Conservation (phyloP, 768 basidiomycete species). For the Tricholoma sp. region DNA sequence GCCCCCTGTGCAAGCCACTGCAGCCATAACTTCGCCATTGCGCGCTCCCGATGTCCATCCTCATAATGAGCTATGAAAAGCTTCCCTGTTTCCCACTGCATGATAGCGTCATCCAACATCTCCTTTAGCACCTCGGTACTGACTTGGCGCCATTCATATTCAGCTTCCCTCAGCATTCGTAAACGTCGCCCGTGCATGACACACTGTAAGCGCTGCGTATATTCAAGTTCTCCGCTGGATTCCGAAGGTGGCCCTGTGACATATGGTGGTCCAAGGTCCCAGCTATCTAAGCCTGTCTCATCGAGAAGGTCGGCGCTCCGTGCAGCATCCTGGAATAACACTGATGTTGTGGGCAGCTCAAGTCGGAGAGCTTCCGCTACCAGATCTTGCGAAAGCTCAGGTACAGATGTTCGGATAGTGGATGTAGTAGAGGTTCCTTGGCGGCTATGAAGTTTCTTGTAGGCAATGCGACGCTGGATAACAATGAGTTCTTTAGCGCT, state of each 20-base stretch:
- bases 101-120: neutral
- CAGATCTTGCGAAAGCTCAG: neutral
- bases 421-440: neutral
- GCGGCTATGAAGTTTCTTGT: too few species aligned
- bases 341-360: too few species aligned
- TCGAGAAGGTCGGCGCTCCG: neutral
- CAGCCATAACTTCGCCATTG: neutral
- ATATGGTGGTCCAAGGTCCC: conserved; percentile 3
- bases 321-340: neutral
- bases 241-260: conserved; percentile 1
- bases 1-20: neutral
- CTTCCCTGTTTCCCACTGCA: neutral
- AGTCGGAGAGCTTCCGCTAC: neutral
- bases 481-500: neutral
- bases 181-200: conserved; percentile 2
- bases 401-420: neutral
- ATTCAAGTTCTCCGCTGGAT: neutral
- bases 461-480: too few species aligned
- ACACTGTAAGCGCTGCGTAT: neutral
- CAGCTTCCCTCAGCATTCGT: conserved; percentile 2
- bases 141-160: neutral
- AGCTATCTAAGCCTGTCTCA: neutral
- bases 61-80: neutral
- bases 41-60: neutral
- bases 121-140: neutral